Percentiles rank a stretch among this genome's conserved stretches.
phyloP scores from a whole-genome alignment of 495 filamentous ascomycete species.

The Ramalina peruviana region DNA sequence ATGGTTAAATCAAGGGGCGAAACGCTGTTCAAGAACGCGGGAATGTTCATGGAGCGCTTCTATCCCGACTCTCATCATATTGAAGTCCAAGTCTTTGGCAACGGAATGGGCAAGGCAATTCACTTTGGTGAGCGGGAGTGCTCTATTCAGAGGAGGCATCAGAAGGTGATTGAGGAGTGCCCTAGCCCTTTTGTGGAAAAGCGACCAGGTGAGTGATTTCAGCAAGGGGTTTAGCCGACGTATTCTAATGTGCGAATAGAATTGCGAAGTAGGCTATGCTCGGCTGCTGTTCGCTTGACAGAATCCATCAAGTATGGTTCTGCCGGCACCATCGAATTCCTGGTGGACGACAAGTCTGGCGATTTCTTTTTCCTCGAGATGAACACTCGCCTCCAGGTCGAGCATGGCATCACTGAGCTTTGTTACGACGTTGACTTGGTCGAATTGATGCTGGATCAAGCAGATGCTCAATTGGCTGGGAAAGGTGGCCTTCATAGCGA shows the following conservation, averaged over 20 bases:
- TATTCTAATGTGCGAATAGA: slow-evolving; percentile 11
- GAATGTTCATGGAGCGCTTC: slow-evolving; percentile 32
- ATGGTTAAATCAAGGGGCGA: slow-evolving; percentile 27
- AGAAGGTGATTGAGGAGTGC: slow-evolving; percentile 43
- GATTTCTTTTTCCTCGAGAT: slow-evolving; percentile 56
- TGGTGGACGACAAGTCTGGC: slow-evolving; percentile 43
- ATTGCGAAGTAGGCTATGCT: slow-evolving; percentile 33
- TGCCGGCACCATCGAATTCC: slow-evolving; percentile 50
- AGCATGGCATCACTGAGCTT: slow-evolving; percentile 51
- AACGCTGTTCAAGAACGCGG: slow-evolving; percentile 31
- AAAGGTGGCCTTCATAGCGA: slow-evolving; percentile 26
- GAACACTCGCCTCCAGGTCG: slow-evolving; percentile 55
- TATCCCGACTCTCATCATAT: slow-evolving; percentile 31
- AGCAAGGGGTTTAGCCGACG: not conserved
- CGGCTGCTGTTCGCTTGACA: slow-evolving; percentile 37
- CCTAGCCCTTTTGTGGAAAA: slow-evolving; percentile 37
- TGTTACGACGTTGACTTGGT: slow-evolving; percentile 48
- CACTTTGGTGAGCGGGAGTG: slow-evolving; percentile 33
- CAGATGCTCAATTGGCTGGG: slow-evolving; percentile 29
- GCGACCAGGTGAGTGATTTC: slow-evolving; percentile 17
- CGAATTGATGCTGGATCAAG: slow-evolving; percentile 38
- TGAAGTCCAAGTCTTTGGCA: slow-evolving; percentile 34
- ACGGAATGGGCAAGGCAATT: slow-evolving; percentile 28
- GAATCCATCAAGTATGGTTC: slow-evolving; percentile 41
- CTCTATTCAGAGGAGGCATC: slow-evolving; percentile 35